phyloP scores from a whole-genome alignment of 495 filamentous ascomycete genomes.

The Xylaria venustula region DNA sequence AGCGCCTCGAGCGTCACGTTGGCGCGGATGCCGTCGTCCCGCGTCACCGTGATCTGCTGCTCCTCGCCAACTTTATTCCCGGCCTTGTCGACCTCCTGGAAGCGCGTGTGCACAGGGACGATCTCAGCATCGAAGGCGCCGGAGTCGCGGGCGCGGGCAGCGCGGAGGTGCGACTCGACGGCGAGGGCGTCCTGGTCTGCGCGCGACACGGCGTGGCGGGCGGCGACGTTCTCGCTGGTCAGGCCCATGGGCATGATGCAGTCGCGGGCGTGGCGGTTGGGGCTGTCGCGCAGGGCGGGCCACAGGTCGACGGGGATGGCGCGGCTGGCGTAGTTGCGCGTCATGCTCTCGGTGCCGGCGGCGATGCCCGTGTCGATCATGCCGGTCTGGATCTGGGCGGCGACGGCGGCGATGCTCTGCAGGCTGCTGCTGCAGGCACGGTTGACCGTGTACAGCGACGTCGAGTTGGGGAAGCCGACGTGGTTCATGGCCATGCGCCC shows the following conservation, averaged over 20 bases:
- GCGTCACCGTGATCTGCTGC: conserved; percentile 53
- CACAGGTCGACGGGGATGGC: conserved; percentile 84
- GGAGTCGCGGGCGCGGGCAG: conserved; percentile 61
- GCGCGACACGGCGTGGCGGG: conserved; percentile 69
- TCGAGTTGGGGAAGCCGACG: conserved; percentile 67
- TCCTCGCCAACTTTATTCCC: conserved; percentile 55
- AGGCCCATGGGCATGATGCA: conserved; percentile 94
- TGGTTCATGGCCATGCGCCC: conserved; percentile 88
- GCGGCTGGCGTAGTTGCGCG: conserved; percentile 75
- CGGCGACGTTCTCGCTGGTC: conserved; percentile 88
- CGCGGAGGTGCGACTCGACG: conserved; percentile 67
- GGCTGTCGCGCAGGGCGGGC: conserved; percentile 64
- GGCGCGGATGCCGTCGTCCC: conserved; percentile 80
- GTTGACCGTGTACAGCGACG: conserved; percentile 82
- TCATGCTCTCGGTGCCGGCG: conserved; percentile 94
- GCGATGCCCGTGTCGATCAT: conserved; percentile 78
- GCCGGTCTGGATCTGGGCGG: conserved; percentile 67
- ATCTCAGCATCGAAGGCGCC: conserved; percentile 79
- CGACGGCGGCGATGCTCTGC: conserved; percentile 68
- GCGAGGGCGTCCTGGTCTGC: conserved; percentile 83
- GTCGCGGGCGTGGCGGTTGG: conserved; percentile 69
- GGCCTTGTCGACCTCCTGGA: conserved; percentile 62
- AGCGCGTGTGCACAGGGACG: conserved; percentile 65
- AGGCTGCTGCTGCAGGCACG: conserved; percentile 79
- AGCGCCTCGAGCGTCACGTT: conserved; percentile 66